Evolutionary conservation across 2,329 filamentous ascomycete species (phyloP).

Genomic region (Fusarium vanettenii): DNA sequence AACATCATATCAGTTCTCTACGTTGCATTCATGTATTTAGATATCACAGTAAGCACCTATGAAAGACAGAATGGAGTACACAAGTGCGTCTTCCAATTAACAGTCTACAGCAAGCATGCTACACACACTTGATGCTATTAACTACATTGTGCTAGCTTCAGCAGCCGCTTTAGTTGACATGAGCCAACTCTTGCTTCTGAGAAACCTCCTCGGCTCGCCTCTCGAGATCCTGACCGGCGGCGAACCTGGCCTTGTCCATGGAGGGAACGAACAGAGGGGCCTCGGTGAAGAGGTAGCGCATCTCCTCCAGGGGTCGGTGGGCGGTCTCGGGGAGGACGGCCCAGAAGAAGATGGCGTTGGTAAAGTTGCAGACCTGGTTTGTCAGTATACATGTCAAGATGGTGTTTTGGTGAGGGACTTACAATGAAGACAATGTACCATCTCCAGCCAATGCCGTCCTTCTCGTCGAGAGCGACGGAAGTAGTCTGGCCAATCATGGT

Average conservation of each 20-base stretch:
- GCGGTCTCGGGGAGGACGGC: conserved; percentile 74
- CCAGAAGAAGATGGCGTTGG: conserved; percentile 65
- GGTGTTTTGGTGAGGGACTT: not conserved
- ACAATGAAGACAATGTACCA: conserved; percentile 61
- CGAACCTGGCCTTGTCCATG: conserved; percentile 57
- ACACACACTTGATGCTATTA: not conserved
- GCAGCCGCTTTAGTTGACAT: not conserved
- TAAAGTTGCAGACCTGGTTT: conserved; percentile 65
- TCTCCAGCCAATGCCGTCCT: conserved; percentile 57
- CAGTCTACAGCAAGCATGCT: not conserved
- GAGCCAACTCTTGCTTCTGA: conserved; percentile 23
- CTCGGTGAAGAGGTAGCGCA: conserved; percentile 74
- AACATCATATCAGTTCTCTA: not conserved
- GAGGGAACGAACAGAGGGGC: conserved; percentile 70
- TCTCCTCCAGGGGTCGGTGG: conserved; percentile 73
- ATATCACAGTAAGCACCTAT: not conserved
- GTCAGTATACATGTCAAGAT: not conserved
- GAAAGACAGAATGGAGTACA: not conserved
- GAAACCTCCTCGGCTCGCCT: conserved; percentile 23
- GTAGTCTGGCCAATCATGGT: conserved; percentile 77
- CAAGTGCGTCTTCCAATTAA: not conserved
- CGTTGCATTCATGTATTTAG: not conserved
- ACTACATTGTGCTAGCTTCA: not conserved
- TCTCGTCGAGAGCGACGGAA: conserved; percentile 60
- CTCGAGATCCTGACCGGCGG: conserved; percentile 23